Base-by-base conservation (phyloP, 192 early-diverging fungal species). In the Umbelopsis isabellina region DNA sequence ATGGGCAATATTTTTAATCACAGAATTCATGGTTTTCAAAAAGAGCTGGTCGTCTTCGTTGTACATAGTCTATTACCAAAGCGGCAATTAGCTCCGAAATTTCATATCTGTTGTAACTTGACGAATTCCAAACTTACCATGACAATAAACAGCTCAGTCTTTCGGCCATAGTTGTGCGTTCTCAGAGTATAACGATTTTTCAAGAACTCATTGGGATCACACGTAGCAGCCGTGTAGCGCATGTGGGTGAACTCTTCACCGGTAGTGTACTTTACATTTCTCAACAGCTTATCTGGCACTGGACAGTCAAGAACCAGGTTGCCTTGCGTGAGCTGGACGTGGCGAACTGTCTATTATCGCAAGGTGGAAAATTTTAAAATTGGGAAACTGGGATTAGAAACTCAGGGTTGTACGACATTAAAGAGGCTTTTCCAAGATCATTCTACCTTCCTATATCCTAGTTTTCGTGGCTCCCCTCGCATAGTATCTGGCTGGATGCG, bases 91-190 rank as follows among this genome's bases (percentile, higher is more conserved):
- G 37, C 37, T 41, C 37, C 37, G 37, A 41, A 41, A 6, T 6
- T 18, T 20, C 6, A 8, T 18, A 33, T 27, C 4, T 30, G 27
- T n/a, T 41, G 18, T n/a, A 25, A 47, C 0, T n/a, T 37, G 11
- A 18, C 20, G 15, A 11, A 7, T 46, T 20, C 49, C 49, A 51
- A 13, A 58, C 50, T 96, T 41, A 95, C 97, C 68, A 97, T 86
- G 65, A 97, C 94, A 68, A 95, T 92, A 72, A 95, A 94, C 49
- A 97, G 73, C 80, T 97, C 95, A 1, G 95, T 97, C 46, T 89
- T 72, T 69, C 94, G 86, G 37, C 84, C 82, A 77, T 88, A 82
- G 58, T 91, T 81, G 69, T 89, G 85, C 50, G 83, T 93, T 61
- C 93, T 67, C 25, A 93, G 82, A 13, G 82, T 82, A 77, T 90